Percentiles rank a stretch among this genome's conserved stretches.
Conservation (phyloP, 2,329 filamentous ascomycete genomes). For the Microcera coccophila region DNA sequence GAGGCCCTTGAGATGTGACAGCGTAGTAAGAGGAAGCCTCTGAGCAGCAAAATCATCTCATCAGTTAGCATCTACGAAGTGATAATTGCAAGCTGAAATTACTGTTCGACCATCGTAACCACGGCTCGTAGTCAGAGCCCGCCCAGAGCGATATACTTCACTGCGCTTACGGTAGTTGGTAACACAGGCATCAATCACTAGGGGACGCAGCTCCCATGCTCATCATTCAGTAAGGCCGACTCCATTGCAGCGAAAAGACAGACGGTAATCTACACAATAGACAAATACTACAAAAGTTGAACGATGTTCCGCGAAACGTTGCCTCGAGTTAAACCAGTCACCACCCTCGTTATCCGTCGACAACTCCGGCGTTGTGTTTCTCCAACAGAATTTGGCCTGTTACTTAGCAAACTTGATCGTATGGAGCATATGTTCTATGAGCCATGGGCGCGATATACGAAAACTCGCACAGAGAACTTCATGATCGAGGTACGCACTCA, state of each 20-base stretch:
- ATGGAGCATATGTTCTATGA: conserved; percentile 30
- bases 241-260: not conserved
- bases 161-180: too few species aligned
- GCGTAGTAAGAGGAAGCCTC: too few species aligned
- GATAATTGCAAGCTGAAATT: too few species aligned
- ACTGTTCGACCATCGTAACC: too few species aligned
- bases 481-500: conserved; percentile 20
- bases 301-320: conserved; percentile 1
- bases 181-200: too few species aligned
- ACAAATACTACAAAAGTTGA: conserved; percentile 26
- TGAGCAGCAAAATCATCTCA: too few species aligned
- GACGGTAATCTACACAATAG: conserved; percentile 29
- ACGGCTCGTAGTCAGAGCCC: too few species aligned
- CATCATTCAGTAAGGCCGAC: not conserved
- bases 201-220: not conserved
- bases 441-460: conserved; percentile 29
- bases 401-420: conserved; percentile 24
- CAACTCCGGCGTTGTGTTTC: conserved; percentile 30
- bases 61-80: too few species aligned
- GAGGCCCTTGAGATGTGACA: too few species aligned
- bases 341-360: conserved; percentile 31
- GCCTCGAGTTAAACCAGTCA: conserved; percentile 28
- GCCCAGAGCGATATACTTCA: too few species aligned
- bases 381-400: conserved; percentile 3
- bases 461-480: conserved; percentile 1